phyloP scores from a whole-genome alignment of 2,329 filamentous ascomycete species.

The Blastomyces gilchristii region DNA sequence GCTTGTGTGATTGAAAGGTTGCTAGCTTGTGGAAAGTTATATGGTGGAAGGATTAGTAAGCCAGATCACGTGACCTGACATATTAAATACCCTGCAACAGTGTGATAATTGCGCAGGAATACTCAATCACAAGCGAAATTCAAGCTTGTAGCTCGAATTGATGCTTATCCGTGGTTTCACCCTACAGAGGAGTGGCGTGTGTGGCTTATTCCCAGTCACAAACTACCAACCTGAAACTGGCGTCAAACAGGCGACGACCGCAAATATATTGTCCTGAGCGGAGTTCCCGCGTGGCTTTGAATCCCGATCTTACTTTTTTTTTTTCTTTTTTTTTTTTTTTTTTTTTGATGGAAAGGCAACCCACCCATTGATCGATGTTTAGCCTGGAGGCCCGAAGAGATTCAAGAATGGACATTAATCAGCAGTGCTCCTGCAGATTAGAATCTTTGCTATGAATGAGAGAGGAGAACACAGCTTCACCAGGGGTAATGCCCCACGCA shows the following conservation, averaged over 20 bases:
- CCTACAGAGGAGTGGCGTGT: not conserved
- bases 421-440: not conserved
- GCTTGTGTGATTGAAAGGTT: no score
- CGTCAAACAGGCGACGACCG: not conserved
- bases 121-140: not conserved
- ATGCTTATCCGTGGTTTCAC: not conserved
- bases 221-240: slow-evolving; percentile 3
- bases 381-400: not conserved
- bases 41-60: no score
- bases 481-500: not conserved
- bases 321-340: not conserved
- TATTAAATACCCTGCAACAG: not conserved
- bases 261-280: not conserved
- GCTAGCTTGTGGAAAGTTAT: no score
- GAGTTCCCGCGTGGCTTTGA: not conserved
- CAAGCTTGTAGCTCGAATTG: not conserved
- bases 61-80: no score
- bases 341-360: not conserved
- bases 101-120: not conserved
- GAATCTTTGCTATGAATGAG: not conserved
- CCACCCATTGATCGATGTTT: not conserved
- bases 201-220: slow-evolving; percentile 3
- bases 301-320: not conserved
- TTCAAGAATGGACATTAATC: not conserved
- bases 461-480: not conserved